Evolutionary conservation across 805 yeast species (phyloP).

Genomic region (Nakazawaea molendinolei): DNA sequence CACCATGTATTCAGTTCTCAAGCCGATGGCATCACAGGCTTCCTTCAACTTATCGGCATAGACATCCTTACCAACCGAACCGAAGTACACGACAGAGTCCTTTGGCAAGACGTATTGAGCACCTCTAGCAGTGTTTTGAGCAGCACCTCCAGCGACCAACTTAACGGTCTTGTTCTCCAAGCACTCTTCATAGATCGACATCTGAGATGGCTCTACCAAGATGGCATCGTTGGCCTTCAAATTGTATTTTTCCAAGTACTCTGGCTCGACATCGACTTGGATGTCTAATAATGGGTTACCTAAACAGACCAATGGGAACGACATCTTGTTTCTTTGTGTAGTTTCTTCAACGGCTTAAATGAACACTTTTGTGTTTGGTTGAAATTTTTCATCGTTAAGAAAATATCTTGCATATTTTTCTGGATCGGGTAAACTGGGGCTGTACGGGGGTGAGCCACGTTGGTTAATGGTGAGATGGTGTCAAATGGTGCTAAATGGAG

Average conservation of each 20-base stretch:
- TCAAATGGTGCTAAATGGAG: too few relatives aligned
- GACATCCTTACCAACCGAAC: constrained; percentile 91
- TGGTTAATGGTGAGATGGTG: too few relatives aligned
- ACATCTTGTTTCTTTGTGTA: constrained; percentile 28
- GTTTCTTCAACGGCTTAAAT: background rate
- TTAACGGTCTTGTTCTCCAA: constrained; percentile 53
- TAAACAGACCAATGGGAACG: constrained; percentile 70
- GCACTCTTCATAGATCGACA: constrained; percentile 81
- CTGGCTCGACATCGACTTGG: constrained; percentile 67
- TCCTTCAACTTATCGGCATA: constrained; percentile 72
- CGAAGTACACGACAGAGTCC: constrained; percentile 84
- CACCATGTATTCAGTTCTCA: constrained; percentile 77
- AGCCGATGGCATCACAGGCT: constrained; percentile 88
- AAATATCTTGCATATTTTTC: too few relatives aligned
- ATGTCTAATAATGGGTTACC: constrained; percentile 91
- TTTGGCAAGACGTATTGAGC: constrained; percentile 88
- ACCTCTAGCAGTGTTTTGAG: constrained; percentile 98
- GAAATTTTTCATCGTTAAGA: too few relatives aligned
- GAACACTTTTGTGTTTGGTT: too few relatives aligned
- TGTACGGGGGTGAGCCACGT: too few relatives aligned
- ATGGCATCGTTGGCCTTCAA: constrained; percentile 93
- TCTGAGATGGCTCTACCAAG: constrained; percentile 71
- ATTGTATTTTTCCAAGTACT: constrained; percentile 70
- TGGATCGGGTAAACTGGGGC: too few relatives aligned
- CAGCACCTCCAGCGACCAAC: constrained; percentile 97